Percentiles rank a stretch among this genome's conserved stretches.
Evolutionary conservation across 2,329 filamentous ascomycete genomes (phyloP).

Genomic region (Aureobasidium vineae): DNA sequence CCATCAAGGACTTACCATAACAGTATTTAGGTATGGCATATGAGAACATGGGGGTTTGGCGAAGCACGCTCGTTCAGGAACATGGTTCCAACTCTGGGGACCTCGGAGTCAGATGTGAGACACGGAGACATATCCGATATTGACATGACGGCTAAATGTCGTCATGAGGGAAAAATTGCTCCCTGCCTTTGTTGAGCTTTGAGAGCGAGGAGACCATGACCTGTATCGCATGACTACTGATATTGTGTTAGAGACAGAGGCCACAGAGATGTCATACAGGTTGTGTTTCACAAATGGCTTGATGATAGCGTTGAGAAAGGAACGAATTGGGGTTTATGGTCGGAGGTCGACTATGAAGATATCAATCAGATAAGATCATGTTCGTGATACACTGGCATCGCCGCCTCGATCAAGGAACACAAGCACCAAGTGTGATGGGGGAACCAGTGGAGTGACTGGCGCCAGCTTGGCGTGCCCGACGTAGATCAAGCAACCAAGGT

Average conservation of each 20-base stretch:
- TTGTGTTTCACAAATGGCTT: background rate
- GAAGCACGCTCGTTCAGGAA: background rate
- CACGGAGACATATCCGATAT: constrained; percentile 17
- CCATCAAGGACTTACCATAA: background rate
- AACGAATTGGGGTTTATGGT: background rate
- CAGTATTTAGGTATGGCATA: background rate
- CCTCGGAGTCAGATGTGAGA: constrained; percentile 13
- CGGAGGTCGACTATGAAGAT: background rate
- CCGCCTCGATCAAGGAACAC: background rate
- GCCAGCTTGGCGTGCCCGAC: background rate
- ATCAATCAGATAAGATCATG: constrained; percentile 19
- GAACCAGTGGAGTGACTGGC: background rate
- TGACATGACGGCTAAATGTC: constrained; percentile 6
- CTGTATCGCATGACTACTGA: background rate
- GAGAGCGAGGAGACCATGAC: background rate
- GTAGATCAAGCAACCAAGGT: background rate
- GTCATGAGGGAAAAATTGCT: background rate
- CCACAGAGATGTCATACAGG: background rate
- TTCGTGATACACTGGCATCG: background rate
- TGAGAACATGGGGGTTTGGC: background rate
- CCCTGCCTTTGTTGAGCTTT: background rate
- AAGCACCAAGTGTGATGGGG: background rate
- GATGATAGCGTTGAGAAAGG: background rate
- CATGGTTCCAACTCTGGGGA: constrained; percentile 6
- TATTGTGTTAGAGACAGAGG: background rate